Conservation (phyloP, 1,139 yeast species). For the Yamadazyma trypodendri region DNA sequence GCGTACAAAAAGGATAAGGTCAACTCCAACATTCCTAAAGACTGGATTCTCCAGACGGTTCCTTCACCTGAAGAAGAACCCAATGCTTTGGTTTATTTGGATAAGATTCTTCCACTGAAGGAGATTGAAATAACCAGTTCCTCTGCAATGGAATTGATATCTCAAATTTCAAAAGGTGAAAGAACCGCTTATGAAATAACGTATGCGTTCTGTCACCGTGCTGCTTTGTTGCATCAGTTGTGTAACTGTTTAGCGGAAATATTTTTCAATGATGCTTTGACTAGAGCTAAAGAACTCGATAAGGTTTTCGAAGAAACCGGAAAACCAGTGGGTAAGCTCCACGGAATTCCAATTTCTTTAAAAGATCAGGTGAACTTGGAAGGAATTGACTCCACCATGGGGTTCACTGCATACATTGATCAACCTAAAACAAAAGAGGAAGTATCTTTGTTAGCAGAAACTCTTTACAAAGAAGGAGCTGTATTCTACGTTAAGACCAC, state of each 20-base stretch:
- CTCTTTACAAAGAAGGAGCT: conserved; percentile 17
- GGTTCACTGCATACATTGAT: conserved; percentile 35
- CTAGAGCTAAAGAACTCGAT: conserved; percentile 27
- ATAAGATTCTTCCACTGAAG: conserved; percentile 23
- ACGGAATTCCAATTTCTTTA: conserved; percentile 36
- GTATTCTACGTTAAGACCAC: conserved; percentile 4
- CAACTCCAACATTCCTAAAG: conserved; percentile 18
- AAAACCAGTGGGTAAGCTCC: conserved; percentile 28
- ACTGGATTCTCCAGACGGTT: conserved; percentile 18
- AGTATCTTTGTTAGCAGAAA: conserved; percentile 13
- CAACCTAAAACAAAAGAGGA: conserved; percentile 16
- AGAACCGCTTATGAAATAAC: conserved; percentile 12
- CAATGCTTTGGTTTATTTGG: conserved; percentile 32
- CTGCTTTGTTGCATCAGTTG: conserved; percentile 45
- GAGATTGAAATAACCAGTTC: conserved; percentile 33
- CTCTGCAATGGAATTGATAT: conserved; percentile 5
- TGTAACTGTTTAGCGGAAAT: conserved; percentile 34
- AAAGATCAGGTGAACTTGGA: conserved; percentile 33
- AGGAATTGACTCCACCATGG: conserved; percentile 46
- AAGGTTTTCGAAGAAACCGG: conserved; percentile 20
- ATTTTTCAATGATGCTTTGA: conserved; percentile 29
- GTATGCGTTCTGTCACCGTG: conserved; percentile 23
- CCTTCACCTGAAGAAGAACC: conserved; percentile 18
- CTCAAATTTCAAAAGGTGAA: conserved; percentile 10
- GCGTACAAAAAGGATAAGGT: conserved; percentile 7